phyloP scores from a whole-genome alignment of 352 stramenopile species.

The Phytopythium boreale region DNA sequence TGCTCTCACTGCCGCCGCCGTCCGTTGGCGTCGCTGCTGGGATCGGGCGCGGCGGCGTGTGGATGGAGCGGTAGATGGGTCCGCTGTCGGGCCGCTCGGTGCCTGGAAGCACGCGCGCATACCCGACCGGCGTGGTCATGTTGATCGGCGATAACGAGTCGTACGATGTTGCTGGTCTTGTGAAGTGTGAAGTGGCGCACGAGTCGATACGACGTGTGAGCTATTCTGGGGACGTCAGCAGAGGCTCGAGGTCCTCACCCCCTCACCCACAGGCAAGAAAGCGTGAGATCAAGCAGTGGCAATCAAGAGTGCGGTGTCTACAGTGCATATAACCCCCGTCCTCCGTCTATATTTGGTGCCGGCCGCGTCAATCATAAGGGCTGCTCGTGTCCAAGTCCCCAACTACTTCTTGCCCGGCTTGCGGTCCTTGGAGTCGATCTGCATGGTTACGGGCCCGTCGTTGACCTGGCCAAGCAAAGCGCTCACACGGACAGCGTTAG shows the following conservation, averaged over 20 bases:
- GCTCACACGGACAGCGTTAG: background rate
- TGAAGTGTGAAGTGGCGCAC: too few species aligned
- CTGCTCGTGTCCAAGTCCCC: background rate
- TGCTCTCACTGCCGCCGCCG: background rate
- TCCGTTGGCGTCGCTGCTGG: background rate
- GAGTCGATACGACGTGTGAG: background rate
- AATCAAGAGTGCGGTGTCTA: background rate
- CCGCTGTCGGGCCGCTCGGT: slow-evolving; percentile 39
- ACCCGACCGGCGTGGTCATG: slow-evolving; percentile 42
- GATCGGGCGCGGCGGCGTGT: slow-evolving; percentile 5
- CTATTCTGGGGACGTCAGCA: background rate
- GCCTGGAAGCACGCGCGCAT: slow-evolving; percentile 38
- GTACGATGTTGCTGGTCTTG: too few species aligned
- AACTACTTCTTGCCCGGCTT: slow-evolving; percentile 43
- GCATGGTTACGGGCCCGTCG: slow-evolving; percentile 81
- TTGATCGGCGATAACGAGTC: background rate
- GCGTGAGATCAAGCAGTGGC: background rate
- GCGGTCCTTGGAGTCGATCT: slow-evolving; percentile 78
- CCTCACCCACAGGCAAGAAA: background rate
- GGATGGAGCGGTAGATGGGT: slow-evolving; percentile 40
- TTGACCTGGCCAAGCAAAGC: slow-evolving; percentile 43
- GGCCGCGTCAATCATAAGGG: background rate
- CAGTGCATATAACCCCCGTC: background rate
- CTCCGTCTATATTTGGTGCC: background rate
- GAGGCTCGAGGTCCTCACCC: background rate